Evolutionary conservation across 2,329 filamentous ascomycete genomes (phyloP).

Genomic region (Pseudogymnoascus sp.): DNA sequence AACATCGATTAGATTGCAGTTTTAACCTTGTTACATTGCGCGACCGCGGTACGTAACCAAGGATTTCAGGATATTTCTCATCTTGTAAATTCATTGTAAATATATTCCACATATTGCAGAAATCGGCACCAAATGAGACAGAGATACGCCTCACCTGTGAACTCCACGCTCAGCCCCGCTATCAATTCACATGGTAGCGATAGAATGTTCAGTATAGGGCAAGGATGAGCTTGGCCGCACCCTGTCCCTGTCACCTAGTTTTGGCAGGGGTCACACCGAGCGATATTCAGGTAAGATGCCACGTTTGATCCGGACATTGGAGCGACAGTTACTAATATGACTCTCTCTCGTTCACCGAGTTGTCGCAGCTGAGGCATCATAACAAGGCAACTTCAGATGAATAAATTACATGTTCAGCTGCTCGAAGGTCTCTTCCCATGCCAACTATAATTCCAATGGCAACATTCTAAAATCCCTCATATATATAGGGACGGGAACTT

Average conservation of each 20-base stretch:
- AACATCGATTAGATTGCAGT: neutral
- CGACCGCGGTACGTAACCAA: neutral
- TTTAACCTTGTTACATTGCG: neutral
- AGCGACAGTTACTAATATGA: neutral
- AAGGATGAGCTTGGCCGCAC: neutral
- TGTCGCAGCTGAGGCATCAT: neutral
- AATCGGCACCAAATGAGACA: neutral
- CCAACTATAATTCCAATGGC: neutral
- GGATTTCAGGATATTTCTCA: neutral
- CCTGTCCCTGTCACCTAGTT: neutral
- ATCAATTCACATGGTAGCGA: neutral
- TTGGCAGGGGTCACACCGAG: neutral
- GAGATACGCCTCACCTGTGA: neutral
- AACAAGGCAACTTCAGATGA: neutral
- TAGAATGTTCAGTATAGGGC: neutral
- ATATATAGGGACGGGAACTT: neutral
- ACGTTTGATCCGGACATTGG: neutral
- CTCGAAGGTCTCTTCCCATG: too few relatives aligned
- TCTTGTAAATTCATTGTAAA: neutral
- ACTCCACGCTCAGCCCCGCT: neutral
- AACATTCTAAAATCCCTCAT: neutral
- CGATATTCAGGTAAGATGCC: neutral
- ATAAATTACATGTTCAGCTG: neutral
- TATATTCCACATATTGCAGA: neutral
- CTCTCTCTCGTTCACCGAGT: neutral